Evolutionary conservation across 2,329 filamentous ascomycete genomes (phyloP), one percentile per base, ranked within the genome.

Genomic region (Fusarium anguioides): DNA sequence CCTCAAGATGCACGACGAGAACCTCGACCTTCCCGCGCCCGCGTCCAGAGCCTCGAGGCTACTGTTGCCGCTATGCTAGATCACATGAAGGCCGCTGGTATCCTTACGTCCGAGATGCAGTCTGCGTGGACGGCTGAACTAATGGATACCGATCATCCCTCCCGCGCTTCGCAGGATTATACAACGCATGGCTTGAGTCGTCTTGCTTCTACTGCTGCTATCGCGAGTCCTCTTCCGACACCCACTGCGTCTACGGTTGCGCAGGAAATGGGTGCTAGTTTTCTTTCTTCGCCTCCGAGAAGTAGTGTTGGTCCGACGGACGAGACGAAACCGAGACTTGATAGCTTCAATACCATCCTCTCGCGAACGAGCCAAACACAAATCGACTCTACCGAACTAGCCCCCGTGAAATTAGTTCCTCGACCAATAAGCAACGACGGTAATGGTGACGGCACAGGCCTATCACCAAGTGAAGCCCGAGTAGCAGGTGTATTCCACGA

Each of bases 401-500:
- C 47, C 17, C 52, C 62, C 9, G 60, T 70, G 6, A 74, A 74
- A 31, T 45, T 45, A 4, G 69, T 71, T 1, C 58, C 67, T 23
- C 72, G 72, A 2, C 72, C 72, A 17, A 72, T 74, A 24, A 74
- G 72, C 50, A 74, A 74, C 44, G 72, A 74, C 23, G 72, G 72
- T 11, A 73, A 73, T 27, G 72, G 72, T n/a, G 72, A 74, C 18
- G 72, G 71, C 2, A 72, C 63, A 6, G 71, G 73, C 7, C 42
- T 78, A 4, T 78, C 76, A 0, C 76, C 76, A 11, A 75, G 74
- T 12, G 76, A 78, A 63, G 76, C 76, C 2, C 73, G 74, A 36
- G 74, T 78, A 21, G 76, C 76, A 2, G 76, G 76, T 15, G 75
- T 77, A 0, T 77, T 77, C 35, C 75, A 77, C 26, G 72, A 78